Evolutionary conservation across 176 grass and related monocot genomes (phyloP).

Genomic region (Raddia guianensis): DNA sequence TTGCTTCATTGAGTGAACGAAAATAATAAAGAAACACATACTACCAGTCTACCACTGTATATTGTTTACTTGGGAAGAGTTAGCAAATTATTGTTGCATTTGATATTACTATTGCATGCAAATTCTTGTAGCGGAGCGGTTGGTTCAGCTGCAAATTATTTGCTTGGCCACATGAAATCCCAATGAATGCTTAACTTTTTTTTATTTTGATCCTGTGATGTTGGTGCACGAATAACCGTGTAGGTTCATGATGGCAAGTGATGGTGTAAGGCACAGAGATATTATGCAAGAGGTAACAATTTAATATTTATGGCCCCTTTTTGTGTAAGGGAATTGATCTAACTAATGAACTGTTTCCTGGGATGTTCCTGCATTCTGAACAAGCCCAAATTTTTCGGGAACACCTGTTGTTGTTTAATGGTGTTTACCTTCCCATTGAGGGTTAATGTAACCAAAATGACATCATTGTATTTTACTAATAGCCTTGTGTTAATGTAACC

Average conservation of each 20-base stretch:
- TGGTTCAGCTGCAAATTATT: constrained; percentile 3
- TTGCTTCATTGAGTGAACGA: neutral
- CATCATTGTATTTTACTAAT: constrained; percentile 6
- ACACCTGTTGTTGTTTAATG: constrained; percentile 27
- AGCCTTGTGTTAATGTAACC: neutral
- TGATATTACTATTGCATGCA: constrained; percentile 6
- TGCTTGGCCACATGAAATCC: neutral
- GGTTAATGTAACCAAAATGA: neutral
- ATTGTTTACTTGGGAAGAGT: neutral
- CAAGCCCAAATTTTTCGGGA: neutral
- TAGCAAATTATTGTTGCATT: neutral
- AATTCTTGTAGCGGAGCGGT: neutral
- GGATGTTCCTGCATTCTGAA: neutral
- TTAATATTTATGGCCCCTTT: neutral
- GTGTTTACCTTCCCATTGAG: neutral
- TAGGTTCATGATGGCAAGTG: constrained; percentile 96
- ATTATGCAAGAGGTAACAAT: constrained; percentile 62
- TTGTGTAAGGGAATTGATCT: neutral
- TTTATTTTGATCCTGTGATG: constrained; percentile 11
- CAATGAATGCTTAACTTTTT: neutral
- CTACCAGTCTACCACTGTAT: neutral
- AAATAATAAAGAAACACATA: too few relatives aligned
- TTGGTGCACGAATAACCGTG: constrained; percentile 36
- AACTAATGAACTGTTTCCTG: neutral
- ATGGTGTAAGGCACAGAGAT: constrained; percentile 85